Evolutionary conservation across 495 filamentous ascomycete species (phyloP).

Genomic region (Eremomyces bilateralis): DNA sequence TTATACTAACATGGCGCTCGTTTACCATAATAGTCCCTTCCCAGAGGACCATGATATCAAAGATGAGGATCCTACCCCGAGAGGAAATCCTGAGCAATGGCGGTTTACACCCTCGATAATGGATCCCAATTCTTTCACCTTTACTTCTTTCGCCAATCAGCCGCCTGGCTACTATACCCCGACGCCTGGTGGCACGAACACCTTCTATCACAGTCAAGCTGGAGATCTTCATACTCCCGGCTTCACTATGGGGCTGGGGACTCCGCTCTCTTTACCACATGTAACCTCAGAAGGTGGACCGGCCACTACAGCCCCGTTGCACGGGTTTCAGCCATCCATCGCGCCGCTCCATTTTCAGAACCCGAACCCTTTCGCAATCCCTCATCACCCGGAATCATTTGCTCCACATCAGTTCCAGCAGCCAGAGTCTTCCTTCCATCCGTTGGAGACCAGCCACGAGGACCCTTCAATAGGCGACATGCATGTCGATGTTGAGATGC

Average conservation of each 20-base stretch:
- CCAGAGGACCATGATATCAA: constrained; percentile 36
- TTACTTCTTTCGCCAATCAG: constrained; percentile 56
- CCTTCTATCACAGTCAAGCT: constrained; percentile 60
- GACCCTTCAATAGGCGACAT: constrained; percentile 37
- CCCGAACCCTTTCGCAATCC: constrained; percentile 48
- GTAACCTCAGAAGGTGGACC: constrained; percentile 40
- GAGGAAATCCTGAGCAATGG: constrained; percentile 53
- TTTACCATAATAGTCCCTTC: constrained; percentile 19
- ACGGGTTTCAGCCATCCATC: constrained; percentile 26
- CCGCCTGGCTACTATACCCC: constrained; percentile 72
- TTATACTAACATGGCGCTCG: constrained; percentile 9
- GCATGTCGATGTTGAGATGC: constrained; percentile 21
- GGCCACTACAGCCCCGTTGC: constrained; percentile 25
- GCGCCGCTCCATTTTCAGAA: constrained; percentile 43
- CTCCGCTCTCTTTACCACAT: constrained; percentile 63
- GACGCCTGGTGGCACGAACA: constrained; percentile 64
- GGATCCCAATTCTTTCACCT: constrained; percentile 64
- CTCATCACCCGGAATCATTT: constrained; percentile 31
- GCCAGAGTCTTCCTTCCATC: constrained; percentile 53
- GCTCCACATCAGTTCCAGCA: constrained; percentile 66
- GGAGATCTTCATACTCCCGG: constrained; percentile 82
- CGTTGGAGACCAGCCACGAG: constrained; percentile 42
- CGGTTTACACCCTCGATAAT: constrained; percentile 72
- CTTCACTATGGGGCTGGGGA: constrained; percentile 49
- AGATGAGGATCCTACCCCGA: constrained; percentile 60